phyloP scores from a whole-genome alignment of 225 moss, liverwort and hornwort genomes.

The Sphagnum tenellum region DNA sequence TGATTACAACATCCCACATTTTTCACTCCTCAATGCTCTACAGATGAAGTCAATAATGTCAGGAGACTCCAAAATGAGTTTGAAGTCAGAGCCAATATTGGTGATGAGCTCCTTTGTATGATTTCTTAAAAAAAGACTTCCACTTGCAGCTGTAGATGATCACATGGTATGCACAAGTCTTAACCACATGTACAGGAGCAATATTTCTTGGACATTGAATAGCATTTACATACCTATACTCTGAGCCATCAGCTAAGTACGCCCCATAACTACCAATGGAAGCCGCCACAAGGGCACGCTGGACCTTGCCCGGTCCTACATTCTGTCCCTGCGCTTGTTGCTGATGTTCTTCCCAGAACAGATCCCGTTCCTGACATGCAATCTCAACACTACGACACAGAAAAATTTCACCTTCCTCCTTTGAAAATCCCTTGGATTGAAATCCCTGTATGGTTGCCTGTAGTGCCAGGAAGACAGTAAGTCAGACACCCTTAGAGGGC shows the following conservation, averaged over 20 bases:
- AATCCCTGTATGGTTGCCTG: constrained; percentile 92
- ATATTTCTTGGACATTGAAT: no score
- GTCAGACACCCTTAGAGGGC: background rate
- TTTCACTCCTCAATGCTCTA: no score
- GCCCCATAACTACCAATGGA: constrained; percentile 98
- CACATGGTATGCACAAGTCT: no score
- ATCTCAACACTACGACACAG: constrained; percentile 65
- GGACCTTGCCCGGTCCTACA: constrained; percentile 40
- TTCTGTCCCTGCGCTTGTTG: constrained; percentile 32
- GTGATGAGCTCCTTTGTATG: no score
- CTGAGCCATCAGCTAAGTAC: constrained; percentile 94
- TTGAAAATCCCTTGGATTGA: constrained; percentile 50
- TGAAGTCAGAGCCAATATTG: no score
- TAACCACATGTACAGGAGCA: no score
- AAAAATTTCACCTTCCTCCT: constrained; percentile 54
- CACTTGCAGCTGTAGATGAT: no score
- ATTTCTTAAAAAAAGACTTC: no score
- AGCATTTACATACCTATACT: constrained; percentile 52
- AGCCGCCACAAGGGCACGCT: constrained; percentile 80
- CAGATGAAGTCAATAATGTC: no score
- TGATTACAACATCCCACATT: no score
- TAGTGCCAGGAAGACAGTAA: constrained; percentile 1
- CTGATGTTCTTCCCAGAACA: constrained; percentile 61
- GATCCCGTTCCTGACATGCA: constrained; percentile 72
- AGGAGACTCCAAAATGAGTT: no score